Evolutionary conservation across 2,329 filamentous ascomycete genomes (phyloP).

Genomic region (Arthrinium phaeospermum): DNA sequence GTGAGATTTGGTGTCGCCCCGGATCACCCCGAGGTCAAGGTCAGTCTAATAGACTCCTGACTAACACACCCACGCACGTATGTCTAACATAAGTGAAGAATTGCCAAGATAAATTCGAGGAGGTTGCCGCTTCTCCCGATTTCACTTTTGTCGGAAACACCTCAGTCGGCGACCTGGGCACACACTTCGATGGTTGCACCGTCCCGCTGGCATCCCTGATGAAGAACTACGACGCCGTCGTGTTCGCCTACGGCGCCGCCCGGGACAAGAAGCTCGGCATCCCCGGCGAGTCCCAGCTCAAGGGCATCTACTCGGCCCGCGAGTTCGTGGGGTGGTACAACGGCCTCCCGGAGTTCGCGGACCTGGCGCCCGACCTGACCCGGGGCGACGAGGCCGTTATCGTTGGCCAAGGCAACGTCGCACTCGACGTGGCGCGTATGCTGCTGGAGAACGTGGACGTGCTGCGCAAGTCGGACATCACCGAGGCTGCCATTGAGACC

Average conservation of each 20-base stretch:
- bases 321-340: slow-evolving; percentile 99
- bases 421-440: slow-evolving; percentile 89
- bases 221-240: slow-evolving; percentile 86
- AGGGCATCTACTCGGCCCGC: slow-evolving; percentile 83
- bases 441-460: slow-evolving; percentile 77
- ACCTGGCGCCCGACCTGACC: slow-evolving; percentile 74
- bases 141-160: slow-evolving; percentile 95
- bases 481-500: slow-evolving; percentile 78
- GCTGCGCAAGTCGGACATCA: slow-evolving; percentile 85
- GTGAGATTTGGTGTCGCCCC: slow-evolving; percentile 96
- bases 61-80: background rate
- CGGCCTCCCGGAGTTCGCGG: slow-evolving; percentile 81
- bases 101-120: slow-evolving; percentile 90
- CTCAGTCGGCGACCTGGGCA: slow-evolving; percentile 66
- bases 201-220: slow-evolving; percentile 73
- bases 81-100: slow-evolving; percentile 61
- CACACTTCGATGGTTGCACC: slow-evolving; percentile 48
- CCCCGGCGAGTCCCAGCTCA: slow-evolving; percentile 74
- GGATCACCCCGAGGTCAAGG: slow-evolving; percentile 98
- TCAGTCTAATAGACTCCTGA: slow-evolving; percentile 44
- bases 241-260: slow-evolving; percentile 92
- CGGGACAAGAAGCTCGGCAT: slow-evolving; percentile 81
- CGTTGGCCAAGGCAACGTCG: slow-evolving; percentile 95
- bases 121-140: slow-evolving; percentile 79
- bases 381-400: slow-evolving; percentile 83